Evolutionary conservation across 768 basidiomycete species (phyloP).

Genomic region (Cantharellus cinnabarinus): DNA sequence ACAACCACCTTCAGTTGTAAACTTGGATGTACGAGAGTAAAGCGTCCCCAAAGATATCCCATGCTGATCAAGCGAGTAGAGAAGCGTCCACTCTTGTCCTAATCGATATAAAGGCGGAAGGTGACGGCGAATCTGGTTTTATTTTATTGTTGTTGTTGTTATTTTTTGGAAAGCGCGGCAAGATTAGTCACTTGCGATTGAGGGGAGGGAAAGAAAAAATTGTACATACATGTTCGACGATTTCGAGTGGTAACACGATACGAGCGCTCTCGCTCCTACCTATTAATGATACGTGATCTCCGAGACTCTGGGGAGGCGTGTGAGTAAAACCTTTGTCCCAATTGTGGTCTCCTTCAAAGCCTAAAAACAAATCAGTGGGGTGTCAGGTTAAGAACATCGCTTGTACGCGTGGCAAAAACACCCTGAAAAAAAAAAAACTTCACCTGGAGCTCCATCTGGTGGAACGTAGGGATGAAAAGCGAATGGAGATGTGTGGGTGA

Average conservation of each 20-base stretch:
- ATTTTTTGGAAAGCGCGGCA: too few species aligned
- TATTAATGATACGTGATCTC: conserved; percentile 24
- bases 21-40: conserved; percentile 25
- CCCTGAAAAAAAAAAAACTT: background rate
- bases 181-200: too few species aligned
- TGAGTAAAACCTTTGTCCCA: conserved; percentile 44
- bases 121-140: conserved; percentile 40
- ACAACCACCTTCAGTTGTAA: conserved; percentile 21
- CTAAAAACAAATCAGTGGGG: background rate
- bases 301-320: conserved; percentile 18
- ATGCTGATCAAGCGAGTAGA: conserved; percentile 87
- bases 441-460: conserved; percentile 46
- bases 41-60: conserved; percentile 84
- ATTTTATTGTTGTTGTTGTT: background rate
- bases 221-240: conserved; percentile 40
- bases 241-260: conserved; percentile 27
- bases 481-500: conserved; percentile 21
- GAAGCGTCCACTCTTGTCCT: conserved; percentile 47
- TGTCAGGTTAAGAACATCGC: too few species aligned
- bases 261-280: conserved; percentile 38
- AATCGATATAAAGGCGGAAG: conserved; percentile 59
- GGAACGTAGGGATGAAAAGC: conserved; percentile 24
- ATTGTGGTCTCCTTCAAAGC: conserved; percentile 40
- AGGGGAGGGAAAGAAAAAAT: background rate
- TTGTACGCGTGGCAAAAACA: background rate